Evolutionary conservation across 2,329 filamentous ascomycete species (phyloP).

Genomic region (Simplicillium aogashimaense): DNA sequence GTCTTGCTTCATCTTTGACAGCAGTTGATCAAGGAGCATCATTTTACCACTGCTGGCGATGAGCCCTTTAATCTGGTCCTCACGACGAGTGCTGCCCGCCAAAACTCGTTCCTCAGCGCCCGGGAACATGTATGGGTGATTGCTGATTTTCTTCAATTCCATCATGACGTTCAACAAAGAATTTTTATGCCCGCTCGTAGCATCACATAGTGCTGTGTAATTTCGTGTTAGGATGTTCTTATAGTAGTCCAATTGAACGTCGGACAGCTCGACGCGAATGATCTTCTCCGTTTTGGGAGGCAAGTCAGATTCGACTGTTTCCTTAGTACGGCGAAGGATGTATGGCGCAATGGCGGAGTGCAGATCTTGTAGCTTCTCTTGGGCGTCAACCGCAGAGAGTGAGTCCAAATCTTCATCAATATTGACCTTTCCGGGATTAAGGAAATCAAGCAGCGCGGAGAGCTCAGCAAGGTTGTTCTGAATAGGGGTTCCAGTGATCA

Average conservation of each 20-base stretch:
- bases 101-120: slow-evolving; percentile 87
- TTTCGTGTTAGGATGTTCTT: slow-evolving; percentile 98
- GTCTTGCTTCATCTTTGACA: slow-evolving; percentile 86
- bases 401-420: slow-evolving; percentile 87
- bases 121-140: slow-evolving; percentile 96
- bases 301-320: slow-evolving; percentile 92
- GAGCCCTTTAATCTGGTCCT: slow-evolving; percentile 84
- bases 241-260: slow-evolving; percentile 95
- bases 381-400: slow-evolving; percentile 68
- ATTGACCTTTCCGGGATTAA: slow-evolving; percentile 87
- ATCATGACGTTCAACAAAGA: slow-evolving; percentile 98
- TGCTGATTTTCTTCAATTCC: slow-evolving; percentile 98
- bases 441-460: slow-evolving; percentile 85
- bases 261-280: slow-evolving; percentile 91
- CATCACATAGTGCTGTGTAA: slow-evolving; percentile 87
- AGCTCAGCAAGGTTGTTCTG: slow-evolving; percentile 94
- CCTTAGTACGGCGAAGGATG: slow-evolving; percentile 91
- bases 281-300: slow-evolving; percentile 98
- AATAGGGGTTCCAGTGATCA: slow-evolving; percentile 95
- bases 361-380: slow-evolving; percentile 76
- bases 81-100: slow-evolving; percentile 67
- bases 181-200: slow-evolving; percentile 82
- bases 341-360: slow-evolving; percentile 84
- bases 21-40: slow-evolving; percentile 95
- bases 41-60: slow-evolving; percentile 98